Conservation (phyloP, 306 rosid species). For the Cicer bijugum region DNA sequence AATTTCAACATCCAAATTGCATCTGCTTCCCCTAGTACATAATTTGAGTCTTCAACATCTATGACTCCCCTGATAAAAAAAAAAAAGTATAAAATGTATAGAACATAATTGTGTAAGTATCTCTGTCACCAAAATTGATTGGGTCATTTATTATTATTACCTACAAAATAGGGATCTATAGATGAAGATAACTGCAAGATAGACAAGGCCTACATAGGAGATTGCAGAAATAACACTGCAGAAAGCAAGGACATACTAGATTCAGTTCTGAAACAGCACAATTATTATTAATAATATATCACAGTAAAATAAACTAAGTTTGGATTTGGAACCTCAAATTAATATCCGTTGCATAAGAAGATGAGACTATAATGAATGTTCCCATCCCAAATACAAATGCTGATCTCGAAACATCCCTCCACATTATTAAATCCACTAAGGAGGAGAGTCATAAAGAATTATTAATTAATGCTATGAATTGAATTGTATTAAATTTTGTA, state of each 20-base stretch:
- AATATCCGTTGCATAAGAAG: slow-evolving; percentile 71
- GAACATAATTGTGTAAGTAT: background rate
- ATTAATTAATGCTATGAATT: slow-evolving; percentile 30
- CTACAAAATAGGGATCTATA: slow-evolving; percentile 74
- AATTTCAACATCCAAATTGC: slow-evolving; percentile 75
- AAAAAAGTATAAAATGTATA: slow-evolving; percentile 39
- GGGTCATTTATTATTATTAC: slow-evolving; percentile 43
- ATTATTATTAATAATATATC: background rate
- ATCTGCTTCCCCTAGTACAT: slow-evolving; percentile 78
- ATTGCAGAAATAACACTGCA: slow-evolving; percentile 79
- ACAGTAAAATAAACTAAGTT: background rate
- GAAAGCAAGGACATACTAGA: slow-evolving; percentile 25
- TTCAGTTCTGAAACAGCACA: slow-evolving; percentile 31
- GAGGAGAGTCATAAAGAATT: slow-evolving; percentile 31
- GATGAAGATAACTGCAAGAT: slow-evolving; percentile 78
- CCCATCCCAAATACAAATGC: slow-evolving; percentile 79
- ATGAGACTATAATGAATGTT: slow-evolving; percentile 65
- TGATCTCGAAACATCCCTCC: slow-evolving; percentile 89
- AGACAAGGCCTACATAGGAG: slow-evolving; percentile 76
- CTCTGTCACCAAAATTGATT: background rate
- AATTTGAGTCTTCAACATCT: slow-evolving; percentile 54
- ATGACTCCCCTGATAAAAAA: slow-evolving; percentile 58
- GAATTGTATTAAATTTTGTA: slow-evolving; percentile 7
- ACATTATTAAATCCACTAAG: slow-evolving; percentile 84
- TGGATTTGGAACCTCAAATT: slow-evolving; percentile 67